Evolutionary conservation across 2,329 filamentous ascomycete genomes (phyloP).

Genomic region (Fusarium subglutinans): DNA sequence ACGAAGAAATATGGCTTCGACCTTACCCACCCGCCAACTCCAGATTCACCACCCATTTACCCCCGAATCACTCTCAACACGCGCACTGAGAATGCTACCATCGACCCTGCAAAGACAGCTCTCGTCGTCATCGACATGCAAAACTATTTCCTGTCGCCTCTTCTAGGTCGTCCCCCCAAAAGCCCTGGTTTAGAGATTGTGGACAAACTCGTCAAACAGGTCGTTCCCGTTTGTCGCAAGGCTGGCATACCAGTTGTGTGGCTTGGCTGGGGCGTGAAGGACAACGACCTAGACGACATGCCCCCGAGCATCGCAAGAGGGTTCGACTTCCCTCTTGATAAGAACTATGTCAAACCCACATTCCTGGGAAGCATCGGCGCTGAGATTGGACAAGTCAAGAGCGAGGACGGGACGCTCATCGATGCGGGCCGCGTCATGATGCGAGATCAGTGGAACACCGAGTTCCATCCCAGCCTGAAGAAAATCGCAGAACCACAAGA

Average conservation of each 20-base stretch:
- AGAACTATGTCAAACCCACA: neutral
- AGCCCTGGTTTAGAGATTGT: neutral
- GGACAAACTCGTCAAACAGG: neutral
- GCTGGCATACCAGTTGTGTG: neutral
- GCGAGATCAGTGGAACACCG: neutral
- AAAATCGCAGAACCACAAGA: neutral
- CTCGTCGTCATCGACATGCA: neutral
- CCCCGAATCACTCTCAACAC: neutral
- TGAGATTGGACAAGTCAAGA: accelerated
- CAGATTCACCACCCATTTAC: neutral
- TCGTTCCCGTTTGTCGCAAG: neutral
- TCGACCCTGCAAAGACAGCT: neutral
- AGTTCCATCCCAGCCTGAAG: neutral
- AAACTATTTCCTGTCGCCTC: neutral
- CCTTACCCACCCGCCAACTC: accelerated
- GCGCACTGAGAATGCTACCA: neutral
- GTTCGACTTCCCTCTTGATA: neutral
- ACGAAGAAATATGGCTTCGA: neutral
- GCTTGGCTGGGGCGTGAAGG: neutral
- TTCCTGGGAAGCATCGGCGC: neutral
- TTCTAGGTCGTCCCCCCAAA: accelerated
- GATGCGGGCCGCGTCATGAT: neutral
- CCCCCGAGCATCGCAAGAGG: neutral
- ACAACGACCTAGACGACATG: neutral
- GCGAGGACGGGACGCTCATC: accelerated